Base-by-base conservation (phyloP, 2,329 filamentous ascomycete species). In the Pseudogymnoascus sp. region DNA sequence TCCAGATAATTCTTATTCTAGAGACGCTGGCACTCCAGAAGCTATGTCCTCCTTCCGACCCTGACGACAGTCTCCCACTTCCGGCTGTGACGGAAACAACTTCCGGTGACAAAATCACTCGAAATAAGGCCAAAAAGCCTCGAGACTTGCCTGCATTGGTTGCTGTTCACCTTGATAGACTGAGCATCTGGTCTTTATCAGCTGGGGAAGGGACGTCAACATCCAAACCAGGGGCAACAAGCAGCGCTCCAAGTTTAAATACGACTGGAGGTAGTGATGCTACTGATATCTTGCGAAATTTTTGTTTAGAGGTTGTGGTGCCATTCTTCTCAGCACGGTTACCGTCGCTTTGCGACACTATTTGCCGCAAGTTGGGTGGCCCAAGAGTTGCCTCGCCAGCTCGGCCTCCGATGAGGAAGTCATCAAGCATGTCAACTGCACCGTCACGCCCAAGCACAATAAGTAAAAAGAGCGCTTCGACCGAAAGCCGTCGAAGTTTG, bases 291-390 rank as follows among this genome's bases (percentile, higher is more conserved):
- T 74, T 92, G 5, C 83, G 81, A 63, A 85, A 88, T 69, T 94
- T 92, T 69, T 92, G 88, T 68, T 78, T 89, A 13, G 89, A 94
- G 68, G 86, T 94, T 38, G 84, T 94, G 65, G 76, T 90, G 45
- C 89, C 89, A 33, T 92, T 92, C 73, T 94, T 90, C 69, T 85
- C 86, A 33, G 82, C 88, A 12, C 84, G 89, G 33, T 76, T 92
- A n/a, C 88, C 88, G 1, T 82, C 87, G 34, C 75, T 85, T 12
- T 90, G 88, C 67, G 80, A 84, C 52, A 77, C 79, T 3, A 83
- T 92, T 61, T 90, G 86, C 71, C 84, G 83, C 64, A 91, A 91
- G 70, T 78, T 92, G 3, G 89, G 89, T 13, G 89, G 88, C 0
- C 88, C 88, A 1, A 76, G 82, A 7, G 81, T 83, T 61, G 74